phyloP scores from a whole-genome alignment of 2,329 filamentous ascomycete species.

The Cladosporium sp. region DNA sequence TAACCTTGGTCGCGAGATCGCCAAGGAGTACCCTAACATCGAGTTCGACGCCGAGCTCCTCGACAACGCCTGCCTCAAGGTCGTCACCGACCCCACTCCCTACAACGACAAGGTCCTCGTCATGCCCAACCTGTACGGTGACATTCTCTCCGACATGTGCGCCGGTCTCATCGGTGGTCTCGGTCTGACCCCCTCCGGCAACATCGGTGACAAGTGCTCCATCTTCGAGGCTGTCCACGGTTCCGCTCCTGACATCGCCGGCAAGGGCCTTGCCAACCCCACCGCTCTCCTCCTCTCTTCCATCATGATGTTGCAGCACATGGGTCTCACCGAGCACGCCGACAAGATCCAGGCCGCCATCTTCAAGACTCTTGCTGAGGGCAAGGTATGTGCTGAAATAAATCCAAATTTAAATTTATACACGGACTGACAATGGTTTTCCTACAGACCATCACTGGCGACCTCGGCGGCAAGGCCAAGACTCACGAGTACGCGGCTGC shows the following conservation, averaged over 20 bases:
- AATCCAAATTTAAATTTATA: no score
- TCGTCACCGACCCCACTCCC: conserved; percentile 90
- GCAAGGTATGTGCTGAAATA: conserved; percentile 64
- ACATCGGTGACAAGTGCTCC: conserved; percentile 98
- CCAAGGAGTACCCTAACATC: conserved; percentile 93
- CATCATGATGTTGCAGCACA: conserved; percentile 99
- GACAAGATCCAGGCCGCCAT: conserved; percentile 89
- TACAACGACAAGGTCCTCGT: conserved; percentile 99
- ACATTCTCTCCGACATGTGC: conserved; percentile 99
- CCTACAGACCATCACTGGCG: conserved; percentile 75
- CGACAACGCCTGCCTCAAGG: conserved; percentile 99
- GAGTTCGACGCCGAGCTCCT: conserved; percentile 98
- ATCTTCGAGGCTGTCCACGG: conserved; percentile 99
- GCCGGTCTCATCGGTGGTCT: conserved; percentile 97
- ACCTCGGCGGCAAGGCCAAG: conserved; percentile 94
- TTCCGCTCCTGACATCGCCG: conserved; percentile 93
- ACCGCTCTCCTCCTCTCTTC: conserved; percentile 92
- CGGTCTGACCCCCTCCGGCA: conserved; percentile 93
- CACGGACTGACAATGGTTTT: background rate
- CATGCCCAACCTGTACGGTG: conserved; percentile 96
- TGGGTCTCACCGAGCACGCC: conserved; percentile 85
- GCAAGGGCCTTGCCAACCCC: conserved; percentile 94
- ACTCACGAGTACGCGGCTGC: conserved; percentile 91
- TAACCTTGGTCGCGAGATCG: conserved; percentile 77
- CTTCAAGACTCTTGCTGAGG: conserved; percentile 92